Conservation (phyloP, 306 rosid species). For the Dryas drummondii region DNA sequence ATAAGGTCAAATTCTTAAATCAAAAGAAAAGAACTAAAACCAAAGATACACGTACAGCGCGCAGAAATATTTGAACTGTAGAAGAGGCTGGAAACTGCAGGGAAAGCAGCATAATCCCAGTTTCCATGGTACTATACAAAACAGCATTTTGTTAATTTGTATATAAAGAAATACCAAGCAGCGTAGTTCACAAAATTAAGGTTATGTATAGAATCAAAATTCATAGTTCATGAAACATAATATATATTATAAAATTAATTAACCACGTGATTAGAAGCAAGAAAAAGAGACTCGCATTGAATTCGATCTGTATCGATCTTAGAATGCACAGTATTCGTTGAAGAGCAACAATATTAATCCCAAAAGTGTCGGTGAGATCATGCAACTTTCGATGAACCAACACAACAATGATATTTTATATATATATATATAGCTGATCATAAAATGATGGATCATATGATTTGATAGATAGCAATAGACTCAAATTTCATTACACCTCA, state of each 20-base stretch:
- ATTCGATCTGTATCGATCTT: neutral
- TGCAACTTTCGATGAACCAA: neutral
- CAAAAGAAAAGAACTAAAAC: neutral
- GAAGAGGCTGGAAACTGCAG: slow-evolving; percentile 3
- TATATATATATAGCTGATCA: neutral
- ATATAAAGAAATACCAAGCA: no score
- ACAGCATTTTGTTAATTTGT: neutral
- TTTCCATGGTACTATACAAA: neutral
- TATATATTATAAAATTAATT: no score
- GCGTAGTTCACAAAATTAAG: no score
- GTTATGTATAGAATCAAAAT: no score
- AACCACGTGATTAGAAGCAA: neutral
- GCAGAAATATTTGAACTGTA: slow-evolving; percentile 15
- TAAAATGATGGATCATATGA: neutral
- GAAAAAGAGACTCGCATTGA: neutral
- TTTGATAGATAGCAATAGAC: neutral
- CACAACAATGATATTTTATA: neutral
- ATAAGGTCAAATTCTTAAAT: no score
- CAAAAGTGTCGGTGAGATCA: slow-evolving; percentile 17
- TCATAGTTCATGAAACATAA: no score
- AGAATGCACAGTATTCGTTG: neutral
- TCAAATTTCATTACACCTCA: neutral
- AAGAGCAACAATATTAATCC: neutral
- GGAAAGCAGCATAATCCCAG: neutral
- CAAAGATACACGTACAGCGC: no score